phyloP scores from a whole-genome alignment of 805 yeast species.

The Ogataea sp. region DNA sequence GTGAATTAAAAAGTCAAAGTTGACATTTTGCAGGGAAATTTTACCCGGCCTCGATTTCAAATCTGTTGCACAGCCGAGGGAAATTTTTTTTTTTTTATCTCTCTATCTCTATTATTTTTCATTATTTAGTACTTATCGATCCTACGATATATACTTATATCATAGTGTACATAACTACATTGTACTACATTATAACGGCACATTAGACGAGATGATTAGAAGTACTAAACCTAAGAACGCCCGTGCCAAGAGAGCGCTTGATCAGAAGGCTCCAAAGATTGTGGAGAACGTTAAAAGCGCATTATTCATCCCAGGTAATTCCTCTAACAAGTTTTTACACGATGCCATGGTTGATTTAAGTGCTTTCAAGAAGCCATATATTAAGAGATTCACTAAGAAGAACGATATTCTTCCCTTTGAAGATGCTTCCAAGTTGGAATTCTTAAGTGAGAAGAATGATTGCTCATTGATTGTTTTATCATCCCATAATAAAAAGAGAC shows the following conservation, averaged over 20 bases:
- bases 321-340: constrained; percentile 70
- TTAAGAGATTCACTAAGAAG: constrained; percentile 80
- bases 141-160: neutral
- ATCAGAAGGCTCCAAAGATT: constrained; percentile 78
- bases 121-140: no score
- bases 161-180: no score
- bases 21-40: no score
- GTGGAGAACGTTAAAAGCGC: constrained; percentile 89
- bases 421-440: constrained; percentile 77
- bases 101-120: neutral
- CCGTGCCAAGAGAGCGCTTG: constrained; percentile 90
- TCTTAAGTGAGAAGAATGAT: constrained; percentile 93
- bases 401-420: constrained; percentile 91
- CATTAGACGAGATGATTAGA: constrained; percentile 35
- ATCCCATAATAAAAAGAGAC: constrained; percentile 82
- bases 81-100: neutral
- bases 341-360: constrained; percentile 85
- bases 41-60: constrained; percentile 1
- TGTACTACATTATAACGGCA: no score
- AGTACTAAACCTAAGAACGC: constrained; percentile 84
- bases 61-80: neutral
- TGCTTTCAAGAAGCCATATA: constrained; percentile 85
- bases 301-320: constrained; percentile 83
- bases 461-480: constrained; percentile 74
- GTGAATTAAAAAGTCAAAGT: no score